Percentiles rank a stretch among this genome's conserved stretches.
phyloP scores from a whole-genome alignment of 2,329 filamentous ascomycete genomes.

The Pezicula rhizophila region DNA sequence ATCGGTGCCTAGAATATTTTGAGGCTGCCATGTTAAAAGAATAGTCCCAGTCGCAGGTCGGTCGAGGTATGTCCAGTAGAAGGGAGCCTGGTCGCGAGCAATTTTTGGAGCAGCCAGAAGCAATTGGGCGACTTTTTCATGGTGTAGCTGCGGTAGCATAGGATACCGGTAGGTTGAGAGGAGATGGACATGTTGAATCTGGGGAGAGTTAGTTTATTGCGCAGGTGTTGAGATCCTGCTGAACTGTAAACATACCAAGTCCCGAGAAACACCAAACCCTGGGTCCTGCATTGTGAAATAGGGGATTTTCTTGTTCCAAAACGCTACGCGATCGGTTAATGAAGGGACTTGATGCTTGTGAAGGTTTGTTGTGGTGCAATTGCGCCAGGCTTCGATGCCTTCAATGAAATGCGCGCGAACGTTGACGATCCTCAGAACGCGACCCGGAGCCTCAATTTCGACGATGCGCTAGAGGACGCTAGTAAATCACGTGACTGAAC shows the following conservation, averaged over 20 bases:
- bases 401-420: background rate
- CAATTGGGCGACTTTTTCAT: slow-evolving; percentile 76
- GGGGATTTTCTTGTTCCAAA: background rate
- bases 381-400: background rate
- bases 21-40: slow-evolving; percentile 83
- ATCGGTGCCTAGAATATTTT: slow-evolving; percentile 59
- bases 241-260: slow-evolving; percentile 30
- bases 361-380: background rate
- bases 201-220: slow-evolving; percentile 7
- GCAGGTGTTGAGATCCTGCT: background rate
- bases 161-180: slow-evolving; percentile 81
- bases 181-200: slow-evolving; percentile 87
- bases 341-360: background rate
- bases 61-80: slow-evolving; percentile 91
- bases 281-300: slow-evolving; percentile 30
- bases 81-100: slow-evolving; percentile 74
- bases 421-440: background rate
- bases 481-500: background rate
- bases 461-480: background rate
- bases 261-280: slow-evolving; percentile 38
- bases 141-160: slow-evolving; percentile 60
- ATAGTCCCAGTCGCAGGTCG: slow-evolving; percentile 75
- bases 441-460: background rate
- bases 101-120: slow-evolving; percentile 79
- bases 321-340: background rate